Evolutionary conservation across 2,329 filamentous ascomycete genomes (phyloP).

Genomic region (Botrytis porri): DNA sequence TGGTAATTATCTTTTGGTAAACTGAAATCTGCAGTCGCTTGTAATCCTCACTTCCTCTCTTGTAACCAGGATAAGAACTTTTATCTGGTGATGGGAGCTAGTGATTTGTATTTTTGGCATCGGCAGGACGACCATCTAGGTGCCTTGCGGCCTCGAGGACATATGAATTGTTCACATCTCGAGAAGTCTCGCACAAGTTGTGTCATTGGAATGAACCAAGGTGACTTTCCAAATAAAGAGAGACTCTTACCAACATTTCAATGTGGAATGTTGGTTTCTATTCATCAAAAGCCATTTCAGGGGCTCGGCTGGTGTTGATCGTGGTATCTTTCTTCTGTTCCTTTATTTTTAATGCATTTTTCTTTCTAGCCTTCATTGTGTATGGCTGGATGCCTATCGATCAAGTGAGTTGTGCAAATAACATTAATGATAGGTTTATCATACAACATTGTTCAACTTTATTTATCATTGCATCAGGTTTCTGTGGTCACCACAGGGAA

Average conservation of each 20-base stretch:
- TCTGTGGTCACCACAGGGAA: neutral
- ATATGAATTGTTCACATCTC: neutral
- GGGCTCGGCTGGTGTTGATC: neutral
- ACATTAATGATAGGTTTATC: rapidly evolving
- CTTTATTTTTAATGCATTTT: neutral
- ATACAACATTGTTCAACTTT: neutral
- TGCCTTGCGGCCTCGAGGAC: neutral
- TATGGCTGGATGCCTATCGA: neutral
- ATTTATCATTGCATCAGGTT: neutral
- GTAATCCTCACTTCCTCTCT: neutral
- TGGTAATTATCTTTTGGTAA: neutral
- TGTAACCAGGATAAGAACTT: neutral
- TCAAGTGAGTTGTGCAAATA: neutral
- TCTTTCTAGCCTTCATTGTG: no score
- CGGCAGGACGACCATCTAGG: neutral
- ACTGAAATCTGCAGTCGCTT: neutral
- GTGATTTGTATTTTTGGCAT: neutral
- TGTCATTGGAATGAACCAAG: neutral
- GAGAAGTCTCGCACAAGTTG: neutral
- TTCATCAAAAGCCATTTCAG: neutral
- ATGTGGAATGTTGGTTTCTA: neutral
- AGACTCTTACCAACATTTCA: rapidly evolving
- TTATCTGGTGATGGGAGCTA: neutral
- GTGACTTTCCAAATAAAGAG: rapidly evolving
- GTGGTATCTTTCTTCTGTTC: neutral